Evolutionary conservation across 768 basidiomycete species (phyloP), one percentile per base, ranked within the genome.

Genomic region (Suillus fuscotomentosus): DNA sequence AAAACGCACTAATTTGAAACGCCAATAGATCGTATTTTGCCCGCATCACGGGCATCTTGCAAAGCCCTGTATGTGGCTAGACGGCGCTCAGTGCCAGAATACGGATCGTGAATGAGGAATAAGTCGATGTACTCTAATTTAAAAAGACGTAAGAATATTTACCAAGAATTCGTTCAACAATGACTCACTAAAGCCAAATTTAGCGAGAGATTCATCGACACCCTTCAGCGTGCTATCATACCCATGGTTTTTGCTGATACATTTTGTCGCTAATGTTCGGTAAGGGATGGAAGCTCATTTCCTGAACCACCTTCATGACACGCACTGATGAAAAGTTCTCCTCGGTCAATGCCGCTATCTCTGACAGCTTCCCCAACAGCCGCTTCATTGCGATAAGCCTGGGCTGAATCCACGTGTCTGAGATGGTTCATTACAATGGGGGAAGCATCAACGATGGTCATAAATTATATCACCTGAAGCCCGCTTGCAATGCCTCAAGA

Each of bases 1-100:
- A 24, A 48, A 24, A 72, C 89, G 55, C 68, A 92, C 91, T 87
- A 95, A 76, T 95, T 95, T 1, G 91, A 93, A 8, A 94, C 92
- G 3, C 92, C 92, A n/a, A 92, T 84, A 5, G 82, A 81, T 66
- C 84, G 82, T 60, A 93, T 82, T 69, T 90, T 91, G 3, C 92
- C 91, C 3, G 76, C 83, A 36, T 78, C 71, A 66, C 84, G 83
- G n/a, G 84, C 83, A 42, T 88, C 86, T 6, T 87, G 73, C 13
- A 95, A 79, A 8, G 89, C 91, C 57, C 81, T 86, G 78, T 89
- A 94, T 0, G 90, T 88, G 24, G 79, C 84, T n/a, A 94, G 77
- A 22, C 93, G 88, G 36, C 78, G 79, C 64, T 86, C 81, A 22
- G 80, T 83, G 6, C 90, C 91, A 20, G 87, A 83, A 7, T 81